phyloP scores from a whole-genome alignment of 257 asterid genomes.

The Solanum verrucosum region DNA sequence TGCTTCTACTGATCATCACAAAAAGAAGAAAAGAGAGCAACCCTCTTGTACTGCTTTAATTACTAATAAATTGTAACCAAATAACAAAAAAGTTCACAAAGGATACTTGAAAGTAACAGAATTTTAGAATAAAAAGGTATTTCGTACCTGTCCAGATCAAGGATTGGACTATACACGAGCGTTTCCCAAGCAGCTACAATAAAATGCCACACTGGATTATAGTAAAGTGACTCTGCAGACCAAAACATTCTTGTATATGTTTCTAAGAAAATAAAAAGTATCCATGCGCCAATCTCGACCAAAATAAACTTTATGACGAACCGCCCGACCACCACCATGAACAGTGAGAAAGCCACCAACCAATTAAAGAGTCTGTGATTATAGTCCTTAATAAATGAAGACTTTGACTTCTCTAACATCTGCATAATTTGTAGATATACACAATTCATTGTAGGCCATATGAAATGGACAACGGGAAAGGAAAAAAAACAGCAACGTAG shows the following conservation, averaged over 20 bases:
- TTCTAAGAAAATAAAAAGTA: constrained; percentile 92
- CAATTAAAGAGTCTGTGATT: constrained; percentile 95
- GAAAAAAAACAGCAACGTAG: background rate
- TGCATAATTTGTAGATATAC: constrained; percentile 25
- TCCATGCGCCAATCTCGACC: constrained; percentile 93
- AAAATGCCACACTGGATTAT: constrained; percentile 89
- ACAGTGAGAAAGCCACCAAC: constrained; percentile 92
- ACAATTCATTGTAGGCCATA: background rate
- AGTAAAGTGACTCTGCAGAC: constrained; percentile 97
- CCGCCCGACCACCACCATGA: constrained; percentile 97
- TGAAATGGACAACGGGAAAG: background rate
- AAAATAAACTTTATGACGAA: constrained; percentile 73
- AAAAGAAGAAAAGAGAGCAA: background rate
- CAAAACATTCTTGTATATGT: constrained; percentile 97
- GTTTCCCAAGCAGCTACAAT: constrained; percentile 88
- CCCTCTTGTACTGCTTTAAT: background rate
- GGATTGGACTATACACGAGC: constrained; percentile 92
- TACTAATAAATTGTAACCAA: background rate
- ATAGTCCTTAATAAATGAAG: constrained; percentile 90
- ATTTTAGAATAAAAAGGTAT: background rate
- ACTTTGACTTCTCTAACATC: constrained; percentile 93
- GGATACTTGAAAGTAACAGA: background rate
- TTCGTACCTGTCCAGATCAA: constrained; percentile 85
- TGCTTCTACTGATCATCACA: background rate
- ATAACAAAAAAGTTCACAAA: background rate